Conservation (phyloP, 2,329 filamentous ascomycete genomes). For the Pyrenochaeta sp. region DNA sequence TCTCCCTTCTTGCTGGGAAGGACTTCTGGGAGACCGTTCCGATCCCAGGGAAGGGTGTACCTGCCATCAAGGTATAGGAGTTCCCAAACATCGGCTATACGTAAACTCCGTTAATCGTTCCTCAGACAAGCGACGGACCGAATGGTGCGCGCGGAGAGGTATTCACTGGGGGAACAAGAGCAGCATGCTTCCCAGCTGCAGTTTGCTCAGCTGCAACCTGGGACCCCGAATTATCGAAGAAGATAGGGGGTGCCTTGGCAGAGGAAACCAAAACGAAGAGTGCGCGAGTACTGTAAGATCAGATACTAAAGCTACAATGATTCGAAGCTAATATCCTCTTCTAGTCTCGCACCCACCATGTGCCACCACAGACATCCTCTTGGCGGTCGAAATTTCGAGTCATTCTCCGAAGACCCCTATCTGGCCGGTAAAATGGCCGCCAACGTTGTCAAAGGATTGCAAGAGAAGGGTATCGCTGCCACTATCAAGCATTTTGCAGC, state of each 20-base stretch:
- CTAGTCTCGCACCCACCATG: conserved; percentile 73
- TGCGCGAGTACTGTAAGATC: conserved; percentile 67
- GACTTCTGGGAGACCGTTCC: conserved; percentile 76
- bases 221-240: conserved; percentile 67
- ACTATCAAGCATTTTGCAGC: conserved; percentile 79
- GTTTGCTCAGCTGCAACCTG: conserved; percentile 74
- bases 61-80: conserved; percentile 58
- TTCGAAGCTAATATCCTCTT: conserved; percentile 3
- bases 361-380: conserved; percentile 83
- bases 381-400: conserved; percentile 82
- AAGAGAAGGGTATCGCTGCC: conserved; percentile 71
- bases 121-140: conserved; percentile 70
- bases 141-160: conserved; percentile 71
- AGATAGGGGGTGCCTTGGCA: conserved; percentile 71
- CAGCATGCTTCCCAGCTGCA: conserved; percentile 79
- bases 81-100: background rate
- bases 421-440: conserved; percentile 74
- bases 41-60: conserved; percentile 66
- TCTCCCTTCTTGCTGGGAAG: conserved; percentile 46
- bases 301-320: background rate
- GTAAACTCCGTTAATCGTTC: conserved; percentile 4
- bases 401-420: conserved; percentile 73
- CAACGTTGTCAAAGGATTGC: conserved; percentile 66
- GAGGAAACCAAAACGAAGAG: conserved; percentile 76
- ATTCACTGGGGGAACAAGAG: conserved; percentile 70